Conservation (phyloP, 2,329 filamentous ascomycete genomes). For the Neofusicoccum parvum region DNA sequence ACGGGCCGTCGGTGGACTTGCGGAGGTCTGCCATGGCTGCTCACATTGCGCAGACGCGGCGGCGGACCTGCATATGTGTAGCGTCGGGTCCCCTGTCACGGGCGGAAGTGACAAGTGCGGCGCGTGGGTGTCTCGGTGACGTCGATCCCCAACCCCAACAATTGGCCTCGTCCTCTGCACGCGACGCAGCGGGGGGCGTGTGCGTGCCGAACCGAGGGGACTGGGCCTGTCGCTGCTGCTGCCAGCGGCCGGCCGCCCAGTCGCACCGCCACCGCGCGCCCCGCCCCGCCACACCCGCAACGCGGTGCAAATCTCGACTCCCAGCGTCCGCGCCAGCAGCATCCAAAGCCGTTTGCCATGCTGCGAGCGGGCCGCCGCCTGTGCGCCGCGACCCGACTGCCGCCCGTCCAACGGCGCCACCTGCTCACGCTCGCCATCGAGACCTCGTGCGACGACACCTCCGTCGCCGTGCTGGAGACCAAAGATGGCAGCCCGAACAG, state of each 20-base stretch:
- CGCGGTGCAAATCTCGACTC: neutral
- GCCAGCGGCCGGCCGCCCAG: neutral
- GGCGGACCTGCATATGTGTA: constrained; percentile 1
- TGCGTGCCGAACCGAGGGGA: neutral
- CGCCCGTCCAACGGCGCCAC: constrained; percentile 25
- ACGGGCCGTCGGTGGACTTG: constrained; percentile 54
- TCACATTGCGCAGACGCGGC: constrained; percentile 11
- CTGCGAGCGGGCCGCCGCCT: neutral
- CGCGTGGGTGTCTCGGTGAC: neutral
- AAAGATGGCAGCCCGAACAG: constrained; percentile 23
- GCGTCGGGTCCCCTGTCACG: neutral
- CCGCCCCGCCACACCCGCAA: neutral
- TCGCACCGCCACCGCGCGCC: neutral
- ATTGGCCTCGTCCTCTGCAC: neutral
- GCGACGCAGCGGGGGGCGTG: neutral
- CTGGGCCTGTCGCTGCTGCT: neutral
- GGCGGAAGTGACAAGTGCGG: neutral
- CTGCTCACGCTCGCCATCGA: constrained; percentile 70
- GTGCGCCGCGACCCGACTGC: neutral
- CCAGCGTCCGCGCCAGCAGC: neutral
- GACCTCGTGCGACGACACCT: constrained; percentile 90
- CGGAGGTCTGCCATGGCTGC: constrained; percentile 46
- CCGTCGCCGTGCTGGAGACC: constrained; percentile 74
- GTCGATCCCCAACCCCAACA: neutral
- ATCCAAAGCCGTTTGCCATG: neutral